Percentiles rank a stretch among this genome's conserved stretches.
These are phyloP conservation scores for Scheffersomyces parashehatae DNA, from an alignment of 1,139 yeast species.

Conservation along the genomic window DNA sequence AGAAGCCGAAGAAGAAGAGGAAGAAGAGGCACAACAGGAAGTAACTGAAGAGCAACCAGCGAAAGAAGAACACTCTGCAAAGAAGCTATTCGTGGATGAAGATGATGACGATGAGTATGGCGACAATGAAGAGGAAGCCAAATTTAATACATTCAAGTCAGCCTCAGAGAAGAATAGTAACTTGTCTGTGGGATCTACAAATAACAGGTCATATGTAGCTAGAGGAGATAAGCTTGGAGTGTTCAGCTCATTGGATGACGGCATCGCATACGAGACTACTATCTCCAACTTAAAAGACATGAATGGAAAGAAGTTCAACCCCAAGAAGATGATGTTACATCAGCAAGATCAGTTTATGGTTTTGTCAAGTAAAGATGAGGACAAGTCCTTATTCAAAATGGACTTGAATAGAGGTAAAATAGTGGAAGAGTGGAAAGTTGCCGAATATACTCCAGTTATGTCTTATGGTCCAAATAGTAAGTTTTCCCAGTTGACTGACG, in stretches of 20 bases:
- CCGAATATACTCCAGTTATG: conserved; percentile 43
- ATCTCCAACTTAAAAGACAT: conserved; percentile 59
- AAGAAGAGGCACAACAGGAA: conserved; percentile 12
- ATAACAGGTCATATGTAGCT: conserved; percentile 74
- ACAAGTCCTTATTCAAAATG: conserved; percentile 58
- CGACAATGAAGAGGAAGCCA: conserved; percentile 17
- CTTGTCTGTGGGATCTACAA: conserved; percentile 68
- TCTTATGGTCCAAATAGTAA: conserved; percentile 70
- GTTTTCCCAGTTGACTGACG: conserved; percentile 71
- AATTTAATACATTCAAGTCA: conserved; percentile 10
- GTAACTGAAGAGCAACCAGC: conserved; percentile 13
- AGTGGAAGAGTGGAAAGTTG: conserved; percentile 77
- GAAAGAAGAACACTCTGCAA: conserved; percentile 9
- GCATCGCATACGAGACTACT: conserved; percentile 64
- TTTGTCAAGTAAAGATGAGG: conserved; percentile 52
- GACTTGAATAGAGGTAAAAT: conserved; percentile 78
- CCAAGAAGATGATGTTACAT: conserved; percentile 72
- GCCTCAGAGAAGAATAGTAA: conserved; percentile 53
- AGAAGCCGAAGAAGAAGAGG: conserved; percentile 7
- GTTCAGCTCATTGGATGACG: conserved; percentile 58
- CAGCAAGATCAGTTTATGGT: conserved; percentile 70
- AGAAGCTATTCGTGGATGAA: conserved; percentile 13
- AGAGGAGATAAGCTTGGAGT: conserved; percentile 82
- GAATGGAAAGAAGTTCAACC: conserved; percentile 56
- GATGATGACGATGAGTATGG: conserved; percentile 25